Percentiles rank a stretch among this genome's conserved stretches.
These are phyloP conservation scores for Pholiota conissans DNA, from an alignment of 768 basidiomycete species.

Conservation along the genomic window DNA sequence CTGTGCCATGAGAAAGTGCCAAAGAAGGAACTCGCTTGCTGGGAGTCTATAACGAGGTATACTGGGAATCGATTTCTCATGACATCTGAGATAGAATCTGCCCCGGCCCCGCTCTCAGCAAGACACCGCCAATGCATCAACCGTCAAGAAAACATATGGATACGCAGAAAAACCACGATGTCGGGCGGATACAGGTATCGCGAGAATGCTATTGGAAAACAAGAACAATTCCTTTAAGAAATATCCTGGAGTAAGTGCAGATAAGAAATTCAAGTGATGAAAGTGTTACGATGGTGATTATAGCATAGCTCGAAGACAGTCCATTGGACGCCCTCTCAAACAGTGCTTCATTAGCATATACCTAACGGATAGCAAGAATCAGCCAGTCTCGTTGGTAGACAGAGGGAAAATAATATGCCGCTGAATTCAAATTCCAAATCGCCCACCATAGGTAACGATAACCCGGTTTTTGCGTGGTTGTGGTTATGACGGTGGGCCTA, in stretches of 20 bases:
- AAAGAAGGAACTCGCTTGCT: not conserved
- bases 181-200: constrained; percentile 3
- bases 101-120: not conserved
- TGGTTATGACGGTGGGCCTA: not conserved
- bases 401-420: not conserved
- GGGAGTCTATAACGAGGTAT: not conserved
- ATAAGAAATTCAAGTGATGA: not conserved
- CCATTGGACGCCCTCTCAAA: no score
- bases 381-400: not conserved
- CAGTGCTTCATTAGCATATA: not conserved
- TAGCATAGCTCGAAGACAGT: not conserved
- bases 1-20: not conserved
- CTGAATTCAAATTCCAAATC: not conserved
- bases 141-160: not conserved
- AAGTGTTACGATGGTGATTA: not conserved
- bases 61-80: not conserved
- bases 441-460: not conserved
- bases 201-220: not conserved
- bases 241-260: not conserved
- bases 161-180: not conserved
- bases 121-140: not conserved
- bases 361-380: not conserved
- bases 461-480: not conserved
- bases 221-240: not conserved
- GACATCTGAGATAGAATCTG: not conserved